A percentile compares a stretch with the other conserved stretches of the same genome.
phyloP scores from a whole-genome alignment of 176 grass and related monocot species.

The Otatea glauca region DNA sequence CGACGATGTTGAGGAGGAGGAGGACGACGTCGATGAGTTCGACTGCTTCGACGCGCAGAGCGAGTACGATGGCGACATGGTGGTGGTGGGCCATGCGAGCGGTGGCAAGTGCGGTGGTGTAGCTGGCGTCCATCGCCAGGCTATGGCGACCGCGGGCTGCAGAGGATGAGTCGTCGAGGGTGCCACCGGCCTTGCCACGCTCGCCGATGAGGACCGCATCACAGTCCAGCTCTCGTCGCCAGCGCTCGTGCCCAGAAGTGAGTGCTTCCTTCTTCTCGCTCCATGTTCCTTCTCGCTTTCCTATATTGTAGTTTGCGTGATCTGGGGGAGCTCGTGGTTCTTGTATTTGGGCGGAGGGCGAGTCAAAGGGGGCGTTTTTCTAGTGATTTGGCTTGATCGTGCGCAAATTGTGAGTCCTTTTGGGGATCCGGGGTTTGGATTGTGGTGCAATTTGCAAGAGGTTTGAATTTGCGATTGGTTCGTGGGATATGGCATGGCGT shows the following conservation, averaged over 20 bases:
- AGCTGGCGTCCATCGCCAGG: too few relatives aligned
- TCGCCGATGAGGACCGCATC: conserved; percentile 50
- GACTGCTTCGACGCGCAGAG: conserved; percentile 74
- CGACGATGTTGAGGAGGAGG: conserved; percentile 41
- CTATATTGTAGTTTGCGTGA: background rate
- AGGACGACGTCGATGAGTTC: conserved; percentile 74
- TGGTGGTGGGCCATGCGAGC: too few relatives aligned
- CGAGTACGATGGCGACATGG: conserved; percentile 71
- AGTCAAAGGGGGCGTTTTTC: conserved; percentile 30
- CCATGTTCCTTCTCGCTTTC: background rate
- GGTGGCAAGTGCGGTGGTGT: too few relatives aligned
- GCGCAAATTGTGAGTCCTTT: conserved; percentile 8
- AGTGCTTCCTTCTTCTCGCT: conserved; percentile 40
- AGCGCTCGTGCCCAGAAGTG: conserved; percentile 67
- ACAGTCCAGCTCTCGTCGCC: conserved; percentile 54
- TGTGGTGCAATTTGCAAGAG: background rate
- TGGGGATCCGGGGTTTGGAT: conserved; percentile 2
- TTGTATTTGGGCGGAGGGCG: conserved; percentile 12
- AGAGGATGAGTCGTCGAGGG: too few relatives aligned
- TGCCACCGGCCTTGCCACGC: too few relatives aligned
- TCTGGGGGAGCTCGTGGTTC: conserved; percentile 21
- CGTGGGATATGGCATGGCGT: background rate
- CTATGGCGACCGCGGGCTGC: too few relatives aligned
- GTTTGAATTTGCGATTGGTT: conserved; percentile 18
- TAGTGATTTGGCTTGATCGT: conserved; percentile 1